Base-by-base conservation (phyloP, 345 rosid genomes). In the Laguncularia racemosa region DNA sequence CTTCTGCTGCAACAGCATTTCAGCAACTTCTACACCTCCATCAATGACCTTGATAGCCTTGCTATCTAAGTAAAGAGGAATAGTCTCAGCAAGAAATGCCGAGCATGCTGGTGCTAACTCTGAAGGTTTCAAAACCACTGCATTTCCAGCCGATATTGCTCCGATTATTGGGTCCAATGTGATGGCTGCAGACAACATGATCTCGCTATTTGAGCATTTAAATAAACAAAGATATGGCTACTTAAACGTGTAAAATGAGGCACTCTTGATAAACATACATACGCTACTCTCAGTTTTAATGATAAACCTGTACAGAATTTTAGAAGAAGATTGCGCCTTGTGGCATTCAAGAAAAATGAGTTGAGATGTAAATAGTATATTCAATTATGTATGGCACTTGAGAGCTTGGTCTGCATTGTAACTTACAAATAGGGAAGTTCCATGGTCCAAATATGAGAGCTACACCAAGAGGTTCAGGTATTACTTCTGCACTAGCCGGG, bases 131-230 rank as follows among this genome's bases (percentile, higher is more conserved):
- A 91, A 66, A 15, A 83, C 21, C 58, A 73, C 96, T 6, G 95
- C 57, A 72, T 91, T 91, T 48, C 96, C 98, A n/a, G 96, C 96
- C 44, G 93, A 73, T 61, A 88, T 81, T 67, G 98, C 98, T 59
- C 91, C 98, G 47, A 92, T 76, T 57, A 92, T 8, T 19, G 98
- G 96, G 49, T 92, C 98, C 69, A 89, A 53, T 38, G 81, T 40
- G 68, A 92, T 61, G 11, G 85, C 98, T 91, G 77, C 70, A 67
- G 46, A 62, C 72, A 69, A 45, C 13, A 48, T 2, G n/a, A 48
- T 14, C 50, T 14, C 4, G 13, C 50, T 48, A 48, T 14, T 48
- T 48, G 12, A 48, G 2, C 51, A 18, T 51, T 16, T 1, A 14
- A 23, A 23, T 16, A 23, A 51, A 13, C 23, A 18, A 5, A 5